These are phyloP conservation scores for Catenaria anguillulae DNA, from an alignment of 371 early-diverging fungal species.

Conservation along the genomic window DNA sequence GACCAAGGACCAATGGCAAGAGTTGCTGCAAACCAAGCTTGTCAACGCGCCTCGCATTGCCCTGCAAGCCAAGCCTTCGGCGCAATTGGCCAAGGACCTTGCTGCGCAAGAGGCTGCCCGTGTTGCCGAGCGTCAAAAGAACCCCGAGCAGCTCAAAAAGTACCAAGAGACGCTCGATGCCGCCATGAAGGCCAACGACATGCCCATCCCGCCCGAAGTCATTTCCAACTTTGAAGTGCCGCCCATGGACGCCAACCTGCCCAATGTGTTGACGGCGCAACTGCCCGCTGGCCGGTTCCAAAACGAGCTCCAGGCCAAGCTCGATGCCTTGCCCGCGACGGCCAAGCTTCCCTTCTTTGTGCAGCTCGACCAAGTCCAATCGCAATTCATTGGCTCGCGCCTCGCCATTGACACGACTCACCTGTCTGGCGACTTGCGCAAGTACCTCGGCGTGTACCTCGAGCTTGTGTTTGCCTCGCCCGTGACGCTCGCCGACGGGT, in stretches of 20 bases:
- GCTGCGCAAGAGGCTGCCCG: slow-evolving; percentile 39
- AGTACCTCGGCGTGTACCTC: slow-evolving; percentile 39
- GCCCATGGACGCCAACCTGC: slow-evolving; percentile 26
- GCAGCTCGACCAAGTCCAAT: slow-evolving; percentile 45
- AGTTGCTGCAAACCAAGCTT: slow-evolving; percentile 23
- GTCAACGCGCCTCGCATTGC: slow-evolving; percentile 35
- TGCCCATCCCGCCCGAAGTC: slow-evolving; percentile 38
- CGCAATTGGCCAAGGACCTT: slow-evolving; percentile 37
- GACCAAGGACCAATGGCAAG: neutral
- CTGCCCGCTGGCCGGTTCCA: slow-evolving; percentile 22
- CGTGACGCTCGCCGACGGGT: slow-evolving; percentile 25
- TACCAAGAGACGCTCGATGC: slow-evolving; percentile 33
- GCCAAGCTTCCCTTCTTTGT: slow-evolving; percentile 41
- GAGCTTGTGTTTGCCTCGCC: slow-evolving; percentile 43
- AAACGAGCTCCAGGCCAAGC: slow-evolving; percentile 32
- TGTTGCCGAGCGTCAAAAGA: slow-evolving; percentile 31
- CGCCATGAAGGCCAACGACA: slow-evolving; percentile 37
- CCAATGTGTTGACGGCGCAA: slow-evolving; percentile 34
- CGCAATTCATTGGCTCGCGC: slow-evolving; percentile 37
- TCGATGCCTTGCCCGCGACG: slow-evolving; percentile 27
- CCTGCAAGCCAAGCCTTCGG: slow-evolving; percentile 43
- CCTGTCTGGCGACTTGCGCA: slow-evolving; percentile 33
- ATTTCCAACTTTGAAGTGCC: neutral
- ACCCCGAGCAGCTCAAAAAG: slow-evolving; percentile 31
- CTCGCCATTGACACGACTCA: slow-evolving; percentile 30